These are phyloP conservation scores for Debaryomyces subglobosus DNA, from an alignment of 1,139 yeast species.

Conservation along the genomic window DNA sequence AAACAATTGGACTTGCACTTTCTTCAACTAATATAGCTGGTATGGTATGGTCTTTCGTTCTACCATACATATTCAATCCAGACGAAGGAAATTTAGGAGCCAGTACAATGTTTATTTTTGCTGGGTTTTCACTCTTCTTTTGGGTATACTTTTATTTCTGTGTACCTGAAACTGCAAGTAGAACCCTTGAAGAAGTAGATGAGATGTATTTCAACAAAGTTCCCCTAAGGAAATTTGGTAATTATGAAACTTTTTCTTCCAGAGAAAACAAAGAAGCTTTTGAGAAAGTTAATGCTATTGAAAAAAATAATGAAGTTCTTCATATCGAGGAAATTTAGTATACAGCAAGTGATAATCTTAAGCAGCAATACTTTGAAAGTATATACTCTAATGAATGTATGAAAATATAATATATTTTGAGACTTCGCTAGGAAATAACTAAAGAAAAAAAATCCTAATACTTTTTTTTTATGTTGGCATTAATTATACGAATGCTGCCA, in stretches of 20 bases:
- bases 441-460: no score
- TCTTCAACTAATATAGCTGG: background rate
- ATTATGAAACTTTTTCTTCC: background rate
- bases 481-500: no score
- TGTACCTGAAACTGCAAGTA: slow-evolving; percentile 19
- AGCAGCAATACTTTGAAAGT: background rate
- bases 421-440: no score
- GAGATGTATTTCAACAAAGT: slow-evolving; percentile 19
- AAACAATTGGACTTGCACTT: slow-evolving; percentile 8
- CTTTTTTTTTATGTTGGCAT: no score
- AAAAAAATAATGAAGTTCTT: background rate
- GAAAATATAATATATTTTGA: no score
- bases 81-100: slow-evolving; percentile 12
- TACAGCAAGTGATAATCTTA: background rate
- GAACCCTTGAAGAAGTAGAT: slow-evolving; percentile 21
- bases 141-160: slow-evolving; percentile 18
- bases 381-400: slow-evolving; percentile 29
- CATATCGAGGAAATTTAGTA: slow-evolving; percentile 2
- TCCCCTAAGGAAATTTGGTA: slow-evolving; percentile 16
- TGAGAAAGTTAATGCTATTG: background rate
- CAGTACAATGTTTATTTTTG: slow-evolving; percentile 14
- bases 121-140: slow-evolving; percentile 11
- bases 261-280: slow-evolving; percentile 1
- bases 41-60: slow-evolving; percentile 9
- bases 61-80: slow-evolving; percentile 14